Evolutionary conservation across 306 rosid genomes (phyloP).

Genomic region (Vigna angularis): DNA sequence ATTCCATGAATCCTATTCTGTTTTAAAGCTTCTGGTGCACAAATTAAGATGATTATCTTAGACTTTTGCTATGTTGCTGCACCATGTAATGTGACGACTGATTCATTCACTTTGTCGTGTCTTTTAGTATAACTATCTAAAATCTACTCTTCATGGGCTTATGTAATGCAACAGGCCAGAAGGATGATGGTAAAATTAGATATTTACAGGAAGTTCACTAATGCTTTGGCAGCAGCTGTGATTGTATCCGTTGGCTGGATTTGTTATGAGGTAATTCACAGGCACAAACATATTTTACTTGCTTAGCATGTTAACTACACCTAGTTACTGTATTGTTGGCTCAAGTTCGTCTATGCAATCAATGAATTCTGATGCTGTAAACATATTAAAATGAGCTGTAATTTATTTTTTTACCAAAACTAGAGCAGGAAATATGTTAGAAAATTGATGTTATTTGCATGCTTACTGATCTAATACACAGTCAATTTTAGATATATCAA

Average conservation of each 20-base stretch:
- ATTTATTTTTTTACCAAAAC: neutral
- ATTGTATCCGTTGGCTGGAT: conserved; percentile 96
- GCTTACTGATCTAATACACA: neutral
- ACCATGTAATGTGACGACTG: neutral
- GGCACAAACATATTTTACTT: conserved; percentile 21
- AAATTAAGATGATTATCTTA: conserved; percentile 14
- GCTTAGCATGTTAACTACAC: conserved; percentile 32
- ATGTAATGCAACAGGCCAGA: conserved; percentile 70
- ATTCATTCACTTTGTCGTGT: conserved; percentile 18
- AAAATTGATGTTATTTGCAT: neutral
- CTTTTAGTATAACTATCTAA: conserved; percentile 17
- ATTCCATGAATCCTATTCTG: neutral
- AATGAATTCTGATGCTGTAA: conserved; percentile 26
- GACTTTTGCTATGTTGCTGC: conserved; percentile 27
- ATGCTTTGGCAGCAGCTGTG: conserved; percentile 90
- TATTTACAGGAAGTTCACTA: conserved; percentile 91
- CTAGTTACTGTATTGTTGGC: conserved; percentile 22
- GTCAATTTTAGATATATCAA: conserved; percentile 10
- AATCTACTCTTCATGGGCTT: conserved; percentile 37
- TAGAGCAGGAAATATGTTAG: conserved; percentile 18
- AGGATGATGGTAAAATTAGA: conserved; percentile 92
- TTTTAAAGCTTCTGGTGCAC: conserved; percentile 17
- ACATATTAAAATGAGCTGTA: conserved; percentile 27
- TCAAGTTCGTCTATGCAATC: conserved; percentile 26
- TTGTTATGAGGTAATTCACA: conserved; percentile 85